Evolutionary conservation across 108 stramenopile genomes (phyloP).

Genomic region (Cylindrotheca closterium): DNA sequence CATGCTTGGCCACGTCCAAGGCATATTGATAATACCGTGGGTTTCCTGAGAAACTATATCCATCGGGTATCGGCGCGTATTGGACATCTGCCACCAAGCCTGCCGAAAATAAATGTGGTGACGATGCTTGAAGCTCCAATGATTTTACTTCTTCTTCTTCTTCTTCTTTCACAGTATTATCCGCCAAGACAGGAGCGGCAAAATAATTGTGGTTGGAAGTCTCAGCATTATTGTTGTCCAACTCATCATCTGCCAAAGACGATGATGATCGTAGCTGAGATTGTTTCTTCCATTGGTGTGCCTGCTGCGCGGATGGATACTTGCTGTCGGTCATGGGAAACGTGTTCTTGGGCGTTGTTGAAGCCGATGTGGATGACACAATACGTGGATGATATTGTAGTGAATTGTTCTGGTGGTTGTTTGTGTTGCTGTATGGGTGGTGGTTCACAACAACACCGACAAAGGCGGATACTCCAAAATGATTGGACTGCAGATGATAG

Average conservation of each 20-base stretch:
- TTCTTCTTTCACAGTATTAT: not conserved
- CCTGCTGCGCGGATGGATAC: too few species aligned
- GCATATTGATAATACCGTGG: slow-evolving; percentile 80
- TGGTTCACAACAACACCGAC: too few species aligned
- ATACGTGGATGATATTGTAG: too few species aligned
- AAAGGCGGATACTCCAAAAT: too few species aligned
- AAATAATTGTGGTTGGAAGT: too few species aligned
- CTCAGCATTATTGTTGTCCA: not conserved
- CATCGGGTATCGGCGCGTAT: slow-evolving; percentile 86
- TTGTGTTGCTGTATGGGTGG: too few species aligned
- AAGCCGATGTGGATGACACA: not conserved
- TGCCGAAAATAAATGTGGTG: slow-evolving; percentile 39
- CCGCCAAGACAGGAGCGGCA: too few species aligned
- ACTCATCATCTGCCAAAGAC: not conserved
- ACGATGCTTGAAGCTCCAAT: not conserved
- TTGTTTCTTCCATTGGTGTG: too few species aligned
- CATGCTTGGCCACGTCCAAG: slow-evolving; percentile 49
- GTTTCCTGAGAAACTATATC: slow-evolving; percentile 57
- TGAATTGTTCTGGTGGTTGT: not conserved
- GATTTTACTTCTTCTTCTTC: not conserved
- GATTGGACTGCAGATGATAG: too few species aligned
- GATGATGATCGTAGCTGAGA: too few species aligned
- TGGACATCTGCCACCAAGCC: slow-evolving; percentile 85
- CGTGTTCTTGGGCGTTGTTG: not conserved
- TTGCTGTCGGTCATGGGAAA: not conserved